Evolutionary conservation across 495 filamentous ascomycete species (phyloP).

Genomic region (Amniculicola lignicola): DNA sequence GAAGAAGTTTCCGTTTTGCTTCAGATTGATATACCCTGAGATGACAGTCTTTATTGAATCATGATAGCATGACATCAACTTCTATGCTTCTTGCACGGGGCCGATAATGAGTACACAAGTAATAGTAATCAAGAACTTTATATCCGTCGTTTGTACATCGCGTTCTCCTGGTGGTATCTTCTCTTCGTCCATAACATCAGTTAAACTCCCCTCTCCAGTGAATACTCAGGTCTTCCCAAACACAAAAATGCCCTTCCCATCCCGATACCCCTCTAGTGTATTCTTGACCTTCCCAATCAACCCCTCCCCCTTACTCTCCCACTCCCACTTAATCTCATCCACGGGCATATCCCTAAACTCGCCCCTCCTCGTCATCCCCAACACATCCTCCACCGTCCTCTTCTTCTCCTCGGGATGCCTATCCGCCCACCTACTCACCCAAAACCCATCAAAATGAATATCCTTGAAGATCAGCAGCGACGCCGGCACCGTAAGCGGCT

Average conservation of each 20-base stretch:
- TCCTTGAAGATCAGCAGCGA: conserved; percentile 87
- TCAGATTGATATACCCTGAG: conserved; percentile 28
- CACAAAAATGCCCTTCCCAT: conserved; percentile 86
- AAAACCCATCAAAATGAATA: conserved; percentile 83
- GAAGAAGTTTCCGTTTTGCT: background rate
- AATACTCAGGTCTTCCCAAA: conserved; percentile 66
- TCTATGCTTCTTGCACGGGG: too few relatives aligned
- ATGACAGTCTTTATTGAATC: too few relatives aligned
- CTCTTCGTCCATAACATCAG: too few relatives aligned
- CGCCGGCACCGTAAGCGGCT: conserved; percentile 74
- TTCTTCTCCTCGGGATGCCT: conserved; percentile 69
- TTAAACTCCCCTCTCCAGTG: too few relatives aligned
- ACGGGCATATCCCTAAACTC: conserved; percentile 80
- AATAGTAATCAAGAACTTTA: too few relatives aligned
- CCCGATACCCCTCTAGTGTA: conserved; percentile 36
- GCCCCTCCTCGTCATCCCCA: conserved; percentile 67
- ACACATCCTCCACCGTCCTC: conserved; percentile 74
- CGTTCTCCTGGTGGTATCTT: too few relatives aligned
- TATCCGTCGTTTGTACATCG: too few relatives aligned
- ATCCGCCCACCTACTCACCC: conserved; percentile 88
- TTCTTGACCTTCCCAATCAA: conserved; percentile 31
- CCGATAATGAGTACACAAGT: too few relatives aligned
- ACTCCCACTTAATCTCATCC: conserved; percentile 73
- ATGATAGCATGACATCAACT: too few relatives aligned
- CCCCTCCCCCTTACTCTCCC: conserved; percentile 63